Conservation (phyloP, 495 filamentous ascomycete species). For the Coniosporium apollinis region DNA sequence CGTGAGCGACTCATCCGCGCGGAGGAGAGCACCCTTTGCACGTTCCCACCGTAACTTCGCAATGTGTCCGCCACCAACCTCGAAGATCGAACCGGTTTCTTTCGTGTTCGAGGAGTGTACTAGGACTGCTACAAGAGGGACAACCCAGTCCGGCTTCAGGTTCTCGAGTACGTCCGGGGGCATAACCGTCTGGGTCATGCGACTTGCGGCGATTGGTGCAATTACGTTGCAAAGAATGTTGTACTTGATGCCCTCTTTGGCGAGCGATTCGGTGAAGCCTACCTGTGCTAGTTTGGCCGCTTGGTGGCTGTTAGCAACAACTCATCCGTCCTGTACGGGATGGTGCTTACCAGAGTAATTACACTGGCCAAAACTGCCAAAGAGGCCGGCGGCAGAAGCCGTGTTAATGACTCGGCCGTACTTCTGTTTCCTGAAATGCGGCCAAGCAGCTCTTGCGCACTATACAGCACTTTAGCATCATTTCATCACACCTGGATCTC, state of each 20-base stretch:
- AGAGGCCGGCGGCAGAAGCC: conserved; percentile 84
- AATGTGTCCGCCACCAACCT: conserved; percentile 83
- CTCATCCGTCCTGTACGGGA: too few species aligned
- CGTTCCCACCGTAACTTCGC: conserved; percentile 95
- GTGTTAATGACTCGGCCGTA: conserved; percentile 95
- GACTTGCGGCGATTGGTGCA: conserved; percentile 86
- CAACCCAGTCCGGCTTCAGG: conserved; percentile 90
- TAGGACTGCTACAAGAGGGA: conserved; percentile 80
- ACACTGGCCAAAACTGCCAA: conserved; percentile 88
- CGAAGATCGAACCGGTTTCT: conserved; percentile 81
- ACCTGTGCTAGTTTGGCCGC: conserved; percentile 93
- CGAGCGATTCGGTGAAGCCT: conserved; percentile 94
- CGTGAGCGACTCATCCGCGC: conserved; percentile 76
- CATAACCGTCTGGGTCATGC: conserved; percentile 98
- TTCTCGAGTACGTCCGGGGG: conserved; percentile 78
- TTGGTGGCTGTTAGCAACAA: conserved; percentile 20
- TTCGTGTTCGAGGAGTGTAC: conserved; percentile 73
- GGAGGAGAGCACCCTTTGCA: conserved; percentile 75
- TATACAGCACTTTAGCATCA: conserved; percentile 16
- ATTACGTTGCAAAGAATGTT: conserved; percentile 96
- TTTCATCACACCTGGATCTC: background rate
- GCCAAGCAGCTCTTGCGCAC: conserved; percentile 93
- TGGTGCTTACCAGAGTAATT: conserved; percentile 75
- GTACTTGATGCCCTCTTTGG: conserved; percentile 95
- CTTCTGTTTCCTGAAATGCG: conserved; percentile 96